phyloP scores from a whole-genome alignment of 345 rosid genomes.

The Brassica juncea region DNA sequence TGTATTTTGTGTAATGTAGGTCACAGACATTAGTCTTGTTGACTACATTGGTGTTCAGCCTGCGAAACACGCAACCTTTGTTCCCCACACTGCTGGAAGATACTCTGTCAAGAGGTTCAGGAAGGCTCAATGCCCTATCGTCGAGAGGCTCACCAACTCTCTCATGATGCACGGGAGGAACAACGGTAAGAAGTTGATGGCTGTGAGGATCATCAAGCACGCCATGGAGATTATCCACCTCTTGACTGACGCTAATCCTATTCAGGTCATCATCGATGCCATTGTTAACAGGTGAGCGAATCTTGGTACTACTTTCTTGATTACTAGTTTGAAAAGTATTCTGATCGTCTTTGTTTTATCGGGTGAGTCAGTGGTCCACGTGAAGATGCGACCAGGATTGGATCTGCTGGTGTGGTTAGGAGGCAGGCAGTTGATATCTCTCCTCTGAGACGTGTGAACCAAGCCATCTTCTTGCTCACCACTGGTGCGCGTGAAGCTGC shows the following conservation, averaged over 20 bases:
- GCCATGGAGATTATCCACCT: constrained; percentile 95
- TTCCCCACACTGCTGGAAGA: constrained; percentile 95
- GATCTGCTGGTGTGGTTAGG: constrained; percentile 98
- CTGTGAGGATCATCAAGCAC: constrained; percentile 78
- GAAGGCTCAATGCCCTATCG: constrained; percentile 95
- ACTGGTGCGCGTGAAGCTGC: constrained; percentile 98
- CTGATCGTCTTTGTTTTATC: background rate
- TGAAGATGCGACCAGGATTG: constrained; percentile 96
- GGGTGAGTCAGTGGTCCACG: constrained; percentile 72
- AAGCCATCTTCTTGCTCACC: constrained; percentile 78
- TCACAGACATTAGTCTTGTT: constrained; percentile 62
- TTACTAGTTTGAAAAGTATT: background rate
- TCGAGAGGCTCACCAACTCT: constrained; percentile 92
- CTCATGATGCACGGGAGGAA: constrained; percentile 96
- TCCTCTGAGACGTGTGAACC: constrained; percentile 89
- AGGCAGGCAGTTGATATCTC: constrained; percentile 99
- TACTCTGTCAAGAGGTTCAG: constrained; percentile 93
- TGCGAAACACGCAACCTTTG: constrained; percentile 80
- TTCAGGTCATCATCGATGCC: constrained; percentile 90
- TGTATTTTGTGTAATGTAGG: constrained; percentile 40
- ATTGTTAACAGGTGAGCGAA: constrained; percentile 71
- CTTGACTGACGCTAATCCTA: constrained; percentile 76
- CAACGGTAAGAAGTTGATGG: constrained; percentile 92
- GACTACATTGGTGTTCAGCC: constrained; percentile 79
- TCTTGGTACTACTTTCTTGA: background rate